A percentile compares a stretch with the other conserved stretches of the same genome.
Conservation (phyloP, 352 stramenopile species). For the Detonula confervacea region DNA sequence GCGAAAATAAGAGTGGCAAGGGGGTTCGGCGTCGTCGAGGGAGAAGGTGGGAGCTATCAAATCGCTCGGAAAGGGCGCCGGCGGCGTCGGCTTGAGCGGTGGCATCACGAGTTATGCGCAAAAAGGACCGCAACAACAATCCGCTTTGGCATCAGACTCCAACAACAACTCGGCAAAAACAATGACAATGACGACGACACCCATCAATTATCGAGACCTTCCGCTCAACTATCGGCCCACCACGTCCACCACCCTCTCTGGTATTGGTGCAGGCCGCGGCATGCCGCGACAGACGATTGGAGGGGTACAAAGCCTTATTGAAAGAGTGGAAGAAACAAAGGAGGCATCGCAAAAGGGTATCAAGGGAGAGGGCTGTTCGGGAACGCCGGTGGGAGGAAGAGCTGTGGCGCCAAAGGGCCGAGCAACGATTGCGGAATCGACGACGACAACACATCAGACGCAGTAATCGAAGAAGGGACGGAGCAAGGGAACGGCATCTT, state of each 20-base stretch:
- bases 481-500: no score
- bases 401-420: no score
- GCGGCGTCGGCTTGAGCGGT: background rate
- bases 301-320: constrained; percentile 60
- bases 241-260: constrained; percentile 69
- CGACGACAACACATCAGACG: no score
- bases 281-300: constrained; percentile 76
- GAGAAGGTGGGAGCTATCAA: background rate
- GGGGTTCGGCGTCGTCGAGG: no score
- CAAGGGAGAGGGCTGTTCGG: no score
- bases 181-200: no score
- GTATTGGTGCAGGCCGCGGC: constrained; percentile 75
- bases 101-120: background rate
- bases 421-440: no score
- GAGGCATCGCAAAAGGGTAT: constrained; percentile 57
- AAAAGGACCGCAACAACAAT: background rate
- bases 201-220: background rate
- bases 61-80: background rate
- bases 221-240: constrained; percentile 55
- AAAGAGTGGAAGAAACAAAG: constrained; percentile 46
- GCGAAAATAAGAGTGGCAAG: background rate
- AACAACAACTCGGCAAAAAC: no score
- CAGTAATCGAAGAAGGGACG: no score
- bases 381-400: no score
- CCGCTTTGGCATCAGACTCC: no score